Evolutionary conservation across 148 eudicot genomes (phyloP).

Genomic region (Diospyros lotus): DNA sequence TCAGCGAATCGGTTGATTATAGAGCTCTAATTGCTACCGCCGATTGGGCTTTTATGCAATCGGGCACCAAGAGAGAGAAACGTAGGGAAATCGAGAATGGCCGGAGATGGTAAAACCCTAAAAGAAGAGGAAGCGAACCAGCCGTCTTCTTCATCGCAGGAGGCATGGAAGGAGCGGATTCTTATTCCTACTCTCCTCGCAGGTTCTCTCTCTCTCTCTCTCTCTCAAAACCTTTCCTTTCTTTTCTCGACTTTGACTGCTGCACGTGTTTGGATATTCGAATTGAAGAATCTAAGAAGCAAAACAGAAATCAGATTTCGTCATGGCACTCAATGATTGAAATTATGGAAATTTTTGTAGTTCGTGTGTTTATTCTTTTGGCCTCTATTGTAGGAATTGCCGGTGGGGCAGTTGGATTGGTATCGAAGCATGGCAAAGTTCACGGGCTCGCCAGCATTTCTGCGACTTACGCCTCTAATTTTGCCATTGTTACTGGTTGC

Average conservation of each 20-base stretch:
- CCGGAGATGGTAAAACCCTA: slow-evolving; percentile 19
- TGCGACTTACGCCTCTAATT: slow-evolving; percentile 82
- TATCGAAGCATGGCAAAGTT: slow-evolving; percentile 67
- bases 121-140: slow-evolving; percentile 12
- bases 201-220: slow-evolving; percentile 25
- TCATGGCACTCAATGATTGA: too few relatives aligned
- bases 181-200: slow-evolving; percentile 67
- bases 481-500: slow-evolving; percentile 72
- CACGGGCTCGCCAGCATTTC: slow-evolving; percentile 63
- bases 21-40: too few relatives aligned
- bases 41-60: too few relatives aligned
- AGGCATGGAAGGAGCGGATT: slow-evolving; percentile 54
- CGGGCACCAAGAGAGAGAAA: too few relatives aligned
- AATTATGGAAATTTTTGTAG: too few relatives aligned
- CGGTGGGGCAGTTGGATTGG: slow-evolving; percentile 64
- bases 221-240: not conserved
- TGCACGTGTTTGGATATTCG: not conserved
- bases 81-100: not conserved
- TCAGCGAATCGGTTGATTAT: too few relatives aligned
- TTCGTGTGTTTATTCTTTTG: too few relatives aligned
- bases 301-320: too few relatives aligned
- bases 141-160: slow-evolving; percentile 24
- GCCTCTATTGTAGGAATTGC: slow-evolving; percentile 40
- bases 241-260: too few relatives aligned
- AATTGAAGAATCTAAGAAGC: not conserved